phyloP scores from a whole-genome alignment of 768 basidiomycete species.

The Dioszegia crocea region DNA sequence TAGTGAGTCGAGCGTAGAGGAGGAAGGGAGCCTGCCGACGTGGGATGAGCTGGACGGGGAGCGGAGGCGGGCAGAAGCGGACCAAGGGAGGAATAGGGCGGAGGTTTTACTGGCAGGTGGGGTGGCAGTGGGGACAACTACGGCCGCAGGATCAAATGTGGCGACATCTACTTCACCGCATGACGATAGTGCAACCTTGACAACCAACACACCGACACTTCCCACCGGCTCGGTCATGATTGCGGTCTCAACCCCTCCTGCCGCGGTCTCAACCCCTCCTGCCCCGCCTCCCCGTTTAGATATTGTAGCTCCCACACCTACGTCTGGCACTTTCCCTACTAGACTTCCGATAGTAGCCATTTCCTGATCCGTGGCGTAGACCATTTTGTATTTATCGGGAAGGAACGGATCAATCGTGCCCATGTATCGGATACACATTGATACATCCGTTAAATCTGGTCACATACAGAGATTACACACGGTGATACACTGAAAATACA shows the following conservation, averaged over 20 bases:
- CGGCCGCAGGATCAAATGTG: too few relatives aligned
- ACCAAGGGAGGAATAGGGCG: constrained; percentile 8
- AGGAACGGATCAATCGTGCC: too few relatives aligned
- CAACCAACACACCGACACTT: too few relatives aligned
- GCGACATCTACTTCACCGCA: too few relatives aligned
- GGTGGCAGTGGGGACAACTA: not conserved
- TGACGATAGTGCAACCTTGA: not conserved
- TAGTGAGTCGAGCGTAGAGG: not conserved
- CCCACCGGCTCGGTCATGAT: too few relatives aligned
- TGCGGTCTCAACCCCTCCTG: not conserved
- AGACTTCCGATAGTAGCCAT: too few relatives aligned
- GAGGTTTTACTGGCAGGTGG: not conserved
- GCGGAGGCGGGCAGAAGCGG: constrained; percentile 16
- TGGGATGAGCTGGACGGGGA: constrained; percentile 25
- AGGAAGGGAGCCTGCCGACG: constrained; percentile 8
- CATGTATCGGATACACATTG: too few relatives aligned
- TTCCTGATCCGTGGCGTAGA: too few relatives aligned
- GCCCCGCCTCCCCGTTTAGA: not conserved
- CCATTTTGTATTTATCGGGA: too few relatives aligned
- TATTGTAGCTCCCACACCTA: constrained; percentile 1
- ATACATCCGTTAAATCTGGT: too few relatives aligned
- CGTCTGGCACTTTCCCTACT: not conserved
- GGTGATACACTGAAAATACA: too few relatives aligned
- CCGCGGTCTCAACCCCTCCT: not conserved
- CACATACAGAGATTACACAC: too few relatives aligned